A percentile compares a stretch with the other conserved stretches of the same genome.
Conservation (phyloP, 495 filamentous ascomycete species). For the Evansstolkia leycettana region DNA sequence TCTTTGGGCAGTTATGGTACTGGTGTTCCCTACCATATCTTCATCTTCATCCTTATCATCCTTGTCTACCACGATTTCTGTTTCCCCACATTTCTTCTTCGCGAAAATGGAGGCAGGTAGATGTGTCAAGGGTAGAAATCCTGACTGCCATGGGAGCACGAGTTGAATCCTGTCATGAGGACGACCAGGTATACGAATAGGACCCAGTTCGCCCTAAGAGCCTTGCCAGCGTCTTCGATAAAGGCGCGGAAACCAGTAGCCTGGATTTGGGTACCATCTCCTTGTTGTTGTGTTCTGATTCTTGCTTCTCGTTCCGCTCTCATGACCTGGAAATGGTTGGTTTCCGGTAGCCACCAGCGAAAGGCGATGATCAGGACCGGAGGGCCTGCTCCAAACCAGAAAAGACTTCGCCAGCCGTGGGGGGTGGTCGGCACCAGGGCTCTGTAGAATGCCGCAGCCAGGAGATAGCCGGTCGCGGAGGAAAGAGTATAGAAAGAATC, state of each 20-base stretch:
- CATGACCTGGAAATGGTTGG: slow-evolving; percentile 27
- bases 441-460: slow-evolving; percentile 56
- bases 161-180: slow-evolving; percentile 30
- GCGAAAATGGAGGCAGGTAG: too few species aligned
- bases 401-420: slow-evolving; percentile 59
- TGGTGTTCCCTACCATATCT: too few species aligned
- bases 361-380: slow-evolving; percentile 61
- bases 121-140: slow-evolving; percentile 39
- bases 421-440: slow-evolving; percentile 50
- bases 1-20: too few species aligned
- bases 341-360: slow-evolving; percentile 58
- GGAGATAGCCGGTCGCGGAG: slow-evolving; percentile 65
- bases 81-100: too few species aligned
- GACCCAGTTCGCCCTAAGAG: slow-evolving; percentile 26
- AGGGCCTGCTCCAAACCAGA: slow-evolving; percentile 65
- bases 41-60: too few species aligned
- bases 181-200: slow-evolving; percentile 30
- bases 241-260: slow-evolving; percentile 14
- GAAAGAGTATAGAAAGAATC: too few species aligned
- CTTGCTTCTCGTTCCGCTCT: slow-evolving; percentile 19
- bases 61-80: too few species aligned
- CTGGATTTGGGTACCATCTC: background rate
- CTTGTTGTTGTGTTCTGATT: slow-evolving; percentile 1
- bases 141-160: slow-evolving; percentile 28
- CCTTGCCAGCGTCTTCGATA: slow-evolving; percentile 11